Evolutionary conservation across 129 eudicot species (phyloP).

Genomic region (sunflower (Helianthus annuus)): DNA sequence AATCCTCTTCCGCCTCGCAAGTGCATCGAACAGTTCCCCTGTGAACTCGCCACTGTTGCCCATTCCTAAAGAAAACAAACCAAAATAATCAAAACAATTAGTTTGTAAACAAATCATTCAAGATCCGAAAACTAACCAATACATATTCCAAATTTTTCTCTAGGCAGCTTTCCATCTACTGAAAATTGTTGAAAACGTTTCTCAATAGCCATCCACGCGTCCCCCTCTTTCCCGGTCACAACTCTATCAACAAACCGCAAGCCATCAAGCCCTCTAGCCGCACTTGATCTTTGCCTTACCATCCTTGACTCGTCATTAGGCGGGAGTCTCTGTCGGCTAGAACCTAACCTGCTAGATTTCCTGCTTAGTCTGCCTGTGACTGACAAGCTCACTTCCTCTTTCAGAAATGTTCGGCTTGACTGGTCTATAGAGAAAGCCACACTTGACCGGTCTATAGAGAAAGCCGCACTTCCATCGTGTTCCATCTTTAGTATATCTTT

Average conservation of each 20-base stretch:
- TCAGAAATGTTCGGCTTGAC: conserved; percentile 14
- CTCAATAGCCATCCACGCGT: conserved; percentile 77
- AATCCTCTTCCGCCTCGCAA: conserved; percentile 65
- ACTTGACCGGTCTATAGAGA: conserved; percentile 19
- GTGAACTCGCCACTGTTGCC: conserved; percentile 77
- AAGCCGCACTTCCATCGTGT: conserved; percentile 10
- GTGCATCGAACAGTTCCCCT: conserved; percentile 68
- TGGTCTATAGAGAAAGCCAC: conserved; percentile 2
- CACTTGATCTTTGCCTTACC: conserved; percentile 67
- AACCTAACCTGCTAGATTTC: conserved; percentile 24
- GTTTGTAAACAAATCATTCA: neutral
- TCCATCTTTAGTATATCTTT: conserved; percentile 24
- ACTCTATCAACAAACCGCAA: conserved; percentile 77
- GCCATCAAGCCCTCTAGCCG: conserved; percentile 68
- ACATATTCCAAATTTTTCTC: conserved; percentile 84
- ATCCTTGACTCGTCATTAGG: conserved; percentile 33
- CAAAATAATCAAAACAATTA: neutral
- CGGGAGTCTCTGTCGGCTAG: conserved; percentile 12
- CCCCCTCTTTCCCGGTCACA: conserved; percentile 66
- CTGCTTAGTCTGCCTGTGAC: conserved; percentile 35
- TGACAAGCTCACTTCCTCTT: conserved; percentile 27
- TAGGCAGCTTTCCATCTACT: conserved; percentile 53
- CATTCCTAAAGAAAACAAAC: conserved; percentile 62
- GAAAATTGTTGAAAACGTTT: conserved; percentile 64
- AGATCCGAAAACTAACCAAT: conserved; percentile 54